These are phyloP conservation scores for Cucurbita moschata DNA, from an alignment of 306 rosid species.

Conservation along the genomic window DNA sequence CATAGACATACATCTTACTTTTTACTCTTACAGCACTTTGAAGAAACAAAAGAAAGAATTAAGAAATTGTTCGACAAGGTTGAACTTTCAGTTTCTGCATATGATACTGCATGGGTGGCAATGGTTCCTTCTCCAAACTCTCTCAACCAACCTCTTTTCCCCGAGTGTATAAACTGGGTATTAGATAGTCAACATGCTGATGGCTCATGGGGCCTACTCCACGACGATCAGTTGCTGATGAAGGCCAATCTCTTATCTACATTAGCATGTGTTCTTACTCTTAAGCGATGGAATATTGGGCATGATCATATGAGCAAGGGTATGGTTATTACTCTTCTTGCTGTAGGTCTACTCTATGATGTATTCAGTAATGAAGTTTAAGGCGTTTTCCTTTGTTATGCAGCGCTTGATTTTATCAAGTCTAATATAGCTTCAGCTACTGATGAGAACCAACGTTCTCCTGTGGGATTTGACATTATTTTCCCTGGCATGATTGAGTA, in stretches of 20 bases:
- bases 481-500: slow-evolving; percentile 51
- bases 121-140: slow-evolving; percentile 60
- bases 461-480: slow-evolving; percentile 57
- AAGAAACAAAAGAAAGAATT: slow-evolving; percentile 42
- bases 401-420: slow-evolving; percentile 61
- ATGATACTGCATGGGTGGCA: slow-evolving; percentile 94
- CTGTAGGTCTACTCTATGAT: not conserved
- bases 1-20: not conserved
- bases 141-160: slow-evolving; percentile 41
- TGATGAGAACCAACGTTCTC: slow-evolving; percentile 49
- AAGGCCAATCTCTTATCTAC: slow-evolving; percentile 68
- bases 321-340: slow-evolving; percentile 5
- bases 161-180: slow-evolving; percentile 62
- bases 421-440: slow-evolving; percentile 45
- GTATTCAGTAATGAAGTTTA: not conserved
- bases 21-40: slow-evolving; percentile 30
- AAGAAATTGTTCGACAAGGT: slow-evolving; percentile 48
- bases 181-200: slow-evolving; percentile 54
- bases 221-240: slow-evolving; percentile 27
- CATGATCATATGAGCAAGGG: slow-evolving; percentile 50
- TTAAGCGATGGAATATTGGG: slow-evolving; percentile 56
- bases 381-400: slow-evolving; percentile 12
- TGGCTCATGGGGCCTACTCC: slow-evolving; percentile 69
- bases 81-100: slow-evolving; percentile 60
- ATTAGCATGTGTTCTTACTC: slow-evolving; percentile 53